phyloP scores from a whole-genome alignment of 768 basidiomycete species.

The Gelatoporia subvermispora region DNA sequence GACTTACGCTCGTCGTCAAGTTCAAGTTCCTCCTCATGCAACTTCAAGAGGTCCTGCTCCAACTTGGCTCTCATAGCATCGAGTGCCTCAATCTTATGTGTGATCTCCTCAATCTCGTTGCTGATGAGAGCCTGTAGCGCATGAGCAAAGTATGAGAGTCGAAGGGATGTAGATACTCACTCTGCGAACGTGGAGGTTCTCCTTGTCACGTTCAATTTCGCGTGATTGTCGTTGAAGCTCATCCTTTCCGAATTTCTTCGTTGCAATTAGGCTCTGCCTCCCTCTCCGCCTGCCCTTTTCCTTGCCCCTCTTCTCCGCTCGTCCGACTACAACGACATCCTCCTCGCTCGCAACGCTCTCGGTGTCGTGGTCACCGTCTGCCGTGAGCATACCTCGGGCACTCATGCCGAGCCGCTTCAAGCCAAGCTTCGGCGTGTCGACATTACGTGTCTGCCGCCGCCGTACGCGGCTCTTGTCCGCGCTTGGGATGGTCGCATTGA shows the following conservation, averaged over 20 bases:
- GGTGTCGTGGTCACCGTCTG: slow-evolving; percentile 42
- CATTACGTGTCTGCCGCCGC: slow-evolving; percentile 73
- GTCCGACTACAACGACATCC: slow-evolving; percentile 58
- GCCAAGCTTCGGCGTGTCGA: slow-evolving; percentile 71
- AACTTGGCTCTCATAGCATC: slow-evolving; percentile 77
- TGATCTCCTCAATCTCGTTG: slow-evolving; percentile 85
- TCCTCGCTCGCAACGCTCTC: slow-evolving; percentile 72
- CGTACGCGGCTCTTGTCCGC: slow-evolving; percentile 74
- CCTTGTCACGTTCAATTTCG: slow-evolving; percentile 88
- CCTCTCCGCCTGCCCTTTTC: slow-evolving; percentile 43
- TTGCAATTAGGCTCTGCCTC: slow-evolving; percentile 61
- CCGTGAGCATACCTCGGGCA: slow-evolving; percentile 67
- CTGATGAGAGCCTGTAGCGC: slow-evolving; percentile 68
- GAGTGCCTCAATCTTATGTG: slow-evolving; percentile 81
- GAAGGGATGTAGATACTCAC: slow-evolving; percentile 39
- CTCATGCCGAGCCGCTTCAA: slow-evolving; percentile 75
- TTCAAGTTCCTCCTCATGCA: slow-evolving; percentile 95
- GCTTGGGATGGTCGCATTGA: slow-evolving; percentile 92
- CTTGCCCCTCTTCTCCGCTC: slow-evolving; percentile 19
- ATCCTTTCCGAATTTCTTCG: slow-evolving; percentile 73
- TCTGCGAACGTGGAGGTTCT: slow-evolving; percentile 84
- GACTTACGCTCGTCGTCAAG: slow-evolving; percentile 90
- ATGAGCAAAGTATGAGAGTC: slow-evolving; percentile 2
- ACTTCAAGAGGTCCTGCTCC: slow-evolving; percentile 74
- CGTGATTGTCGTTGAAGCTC: slow-evolving; percentile 80